Percentiles rank a stretch among this genome's conserved stretches.
phyloP scores from a whole-genome alignment of 2,329 filamentous ascomycete species.

The Sclerotinia glacialis region DNA sequence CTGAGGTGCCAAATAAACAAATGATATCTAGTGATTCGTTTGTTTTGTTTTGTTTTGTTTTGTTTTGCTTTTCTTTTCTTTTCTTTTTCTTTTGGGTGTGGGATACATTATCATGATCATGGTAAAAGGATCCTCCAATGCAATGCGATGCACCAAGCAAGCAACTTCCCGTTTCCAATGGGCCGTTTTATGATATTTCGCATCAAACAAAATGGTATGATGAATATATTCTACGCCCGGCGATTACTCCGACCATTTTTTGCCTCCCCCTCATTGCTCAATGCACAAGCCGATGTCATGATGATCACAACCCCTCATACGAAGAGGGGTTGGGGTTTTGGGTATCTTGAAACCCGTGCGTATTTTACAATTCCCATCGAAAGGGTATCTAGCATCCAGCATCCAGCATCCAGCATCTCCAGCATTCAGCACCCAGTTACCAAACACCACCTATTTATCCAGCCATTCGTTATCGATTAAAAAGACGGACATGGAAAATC shows the following conservation, averaged over 20 bases:
- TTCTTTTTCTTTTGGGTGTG: neutral
- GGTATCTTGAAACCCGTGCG: neutral
- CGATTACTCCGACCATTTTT: neutral
- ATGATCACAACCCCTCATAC: conserved; percentile 4
- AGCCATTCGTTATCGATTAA: neutral
- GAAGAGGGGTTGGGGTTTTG: conserved; percentile 8
- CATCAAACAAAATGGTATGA: neutral
- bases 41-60: neutral
- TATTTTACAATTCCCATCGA: neutral
- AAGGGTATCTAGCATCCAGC: no score
- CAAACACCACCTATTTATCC: no score
- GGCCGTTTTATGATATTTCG: neutral
- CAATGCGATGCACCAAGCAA: conserved; percentile 1
- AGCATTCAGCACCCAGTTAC: no score
- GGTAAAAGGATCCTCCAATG: conserved; percentile 1
- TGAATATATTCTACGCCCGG: neutral
- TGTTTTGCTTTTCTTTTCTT: neutral
- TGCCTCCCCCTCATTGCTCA: conserved; percentile 14
- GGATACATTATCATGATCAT: neutral
- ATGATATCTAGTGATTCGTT: neutral
- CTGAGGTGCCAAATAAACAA: neutral
- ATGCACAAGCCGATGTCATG: conserved; percentile 5
- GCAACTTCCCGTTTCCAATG: neutral
- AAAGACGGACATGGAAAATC: neutral
- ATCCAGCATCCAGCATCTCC: no score